These are phyloP conservation scores for Rhynchospora pubera DNA, from an alignment of 176 grass and related monocot genomes.

Conservation along the genomic window DNA sequence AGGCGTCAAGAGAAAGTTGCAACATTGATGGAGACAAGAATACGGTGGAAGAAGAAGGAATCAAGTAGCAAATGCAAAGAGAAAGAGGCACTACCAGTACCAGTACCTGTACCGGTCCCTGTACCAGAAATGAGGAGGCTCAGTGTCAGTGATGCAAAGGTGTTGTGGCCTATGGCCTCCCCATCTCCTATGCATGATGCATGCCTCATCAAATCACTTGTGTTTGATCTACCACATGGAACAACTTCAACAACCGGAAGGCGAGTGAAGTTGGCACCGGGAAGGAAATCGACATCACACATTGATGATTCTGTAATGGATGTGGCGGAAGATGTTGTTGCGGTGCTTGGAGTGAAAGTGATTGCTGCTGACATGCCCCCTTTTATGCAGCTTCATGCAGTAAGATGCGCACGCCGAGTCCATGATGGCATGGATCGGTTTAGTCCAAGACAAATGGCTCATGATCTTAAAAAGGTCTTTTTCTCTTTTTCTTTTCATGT, in stretches of 20 bases:
- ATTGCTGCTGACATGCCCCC: conserved; percentile 64
- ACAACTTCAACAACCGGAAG: background rate
- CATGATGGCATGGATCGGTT: conserved; percentile 55
- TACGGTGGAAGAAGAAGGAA: conserved; percentile 7
- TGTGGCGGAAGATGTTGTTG: conserved; percentile 39
- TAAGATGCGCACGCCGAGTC: conserved; percentile 55
- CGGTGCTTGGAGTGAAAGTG: conserved; percentile 53
- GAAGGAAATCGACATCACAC: conserved; percentile 68
- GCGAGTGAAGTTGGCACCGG: conserved; percentile 22
- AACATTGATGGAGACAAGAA: background rate
- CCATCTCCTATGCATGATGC: conserved; percentile 19
- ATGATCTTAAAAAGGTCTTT: conserved; percentile 71
- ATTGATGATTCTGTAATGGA: conserved; percentile 35
- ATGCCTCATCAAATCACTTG: conserved; percentile 33
- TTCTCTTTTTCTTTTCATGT: background rate
- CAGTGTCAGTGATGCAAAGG: conserved; percentile 5
- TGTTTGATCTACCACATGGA: conserved; percentile 22
- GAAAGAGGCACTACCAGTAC: background rate
- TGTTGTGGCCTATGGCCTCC: background rate
- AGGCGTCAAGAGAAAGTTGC: background rate
- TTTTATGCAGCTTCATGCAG: conserved; percentile 74
- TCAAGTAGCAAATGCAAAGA: conserved; percentile 1
- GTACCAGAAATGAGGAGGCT: conserved; percentile 16
- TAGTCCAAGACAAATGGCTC: conserved; percentile 76
- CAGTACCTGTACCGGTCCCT: background rate